Evolutionary conservation across 345 rosid genomes (phyloP).

Genomic region (Bruguiera sexangula): DNA sequence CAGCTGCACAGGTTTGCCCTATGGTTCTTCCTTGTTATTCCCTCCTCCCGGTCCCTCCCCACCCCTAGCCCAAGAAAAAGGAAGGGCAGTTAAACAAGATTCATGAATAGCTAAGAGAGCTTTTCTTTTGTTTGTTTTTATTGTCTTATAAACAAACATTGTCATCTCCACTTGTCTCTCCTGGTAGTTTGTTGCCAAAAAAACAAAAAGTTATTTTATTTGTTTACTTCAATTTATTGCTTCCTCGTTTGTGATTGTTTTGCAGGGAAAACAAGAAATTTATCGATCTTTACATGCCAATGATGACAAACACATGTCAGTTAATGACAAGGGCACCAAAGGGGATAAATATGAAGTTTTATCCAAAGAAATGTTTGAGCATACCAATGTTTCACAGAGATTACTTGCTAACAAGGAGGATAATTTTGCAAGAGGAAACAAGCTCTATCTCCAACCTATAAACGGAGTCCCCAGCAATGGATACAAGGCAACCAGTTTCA

Average conservation of each 20-base stretch:
- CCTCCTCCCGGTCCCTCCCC: not conserved
- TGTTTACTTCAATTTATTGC: slow-evolving; percentile 4
- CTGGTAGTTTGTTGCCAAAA: not conserved
- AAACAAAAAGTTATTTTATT: not conserved
- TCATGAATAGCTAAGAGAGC: not conserved
- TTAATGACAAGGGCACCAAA: slow-evolving; percentile 31
- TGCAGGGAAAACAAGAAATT: slow-evolving; percentile 47
- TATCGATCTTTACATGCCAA: slow-evolving; percentile 26
- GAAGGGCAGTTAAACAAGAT: too few relatives aligned
- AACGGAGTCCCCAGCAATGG: slow-evolving; percentile 28
- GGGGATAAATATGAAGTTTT: slow-evolving; percentile 24
- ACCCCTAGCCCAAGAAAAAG: too few relatives aligned
- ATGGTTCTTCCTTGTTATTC: slow-evolving; percentile 13
- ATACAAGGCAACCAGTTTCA: slow-evolving; percentile 21
- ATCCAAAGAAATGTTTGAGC: slow-evolving; percentile 27
- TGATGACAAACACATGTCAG: slow-evolving; percentile 31
- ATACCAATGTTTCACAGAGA: slow-evolving; percentile 22
- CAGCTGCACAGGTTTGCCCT: slow-evolving; percentile 44
- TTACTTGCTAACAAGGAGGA: slow-evolving; percentile 31
- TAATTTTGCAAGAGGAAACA: slow-evolving; percentile 24
- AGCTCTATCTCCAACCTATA: slow-evolving; percentile 30
- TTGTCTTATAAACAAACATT: not conserved
- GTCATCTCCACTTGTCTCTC: not conserved
- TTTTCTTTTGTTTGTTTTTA: not conserved
- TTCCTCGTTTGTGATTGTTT: slow-evolving; percentile 19